Evolutionary conservation across 1,139 yeast species (phyloP).

Genomic region (Diutina ranongensis): DNA sequence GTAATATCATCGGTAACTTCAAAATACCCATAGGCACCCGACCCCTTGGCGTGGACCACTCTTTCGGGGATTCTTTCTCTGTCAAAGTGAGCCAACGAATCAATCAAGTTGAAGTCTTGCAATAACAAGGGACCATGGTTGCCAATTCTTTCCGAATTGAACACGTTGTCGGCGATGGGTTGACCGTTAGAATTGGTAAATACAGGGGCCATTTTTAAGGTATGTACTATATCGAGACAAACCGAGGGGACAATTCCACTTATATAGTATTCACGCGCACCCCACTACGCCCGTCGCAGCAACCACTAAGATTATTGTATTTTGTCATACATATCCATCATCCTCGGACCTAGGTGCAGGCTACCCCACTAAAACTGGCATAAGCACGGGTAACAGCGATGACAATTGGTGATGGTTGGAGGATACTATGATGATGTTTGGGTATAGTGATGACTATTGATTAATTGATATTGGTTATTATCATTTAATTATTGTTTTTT

Average conservation of each 20-base stretch:
- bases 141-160: slow-evolving; percentile 67
- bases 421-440: too few relatives aligned
- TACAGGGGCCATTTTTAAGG: slow-evolving; percentile 21
- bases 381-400: not conserved
- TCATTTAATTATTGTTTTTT: too few relatives aligned
- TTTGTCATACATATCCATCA: not conserved
- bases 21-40: slow-evolving; percentile 74
- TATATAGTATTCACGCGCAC: slow-evolving; percentile 1
- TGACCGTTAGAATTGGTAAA: slow-evolving; percentile 66
- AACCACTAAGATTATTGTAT: not conserved
- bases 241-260: not conserved
- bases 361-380: not conserved
- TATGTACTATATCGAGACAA: not conserved
- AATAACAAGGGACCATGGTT: slow-evolving; percentile 53
- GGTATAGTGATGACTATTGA: too few relatives aligned
- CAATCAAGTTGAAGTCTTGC: slow-evolving; percentile 72
- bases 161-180: slow-evolving; percentile 49
- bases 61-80: slow-evolving; percentile 85
- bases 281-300: not conserved
- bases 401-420: not conserved
- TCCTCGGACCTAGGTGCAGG: slow-evolving; percentile 4
- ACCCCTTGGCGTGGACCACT: slow-evolving; percentile 86
- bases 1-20: slow-evolving; percentile 70
- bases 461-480: too few relatives aligned
- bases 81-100: slow-evolving; percentile 71